Evolutionary conservation across 495 filamentous ascomycete species (phyloP).

Genomic region (Talaromyces nanjingensis): DNA sequence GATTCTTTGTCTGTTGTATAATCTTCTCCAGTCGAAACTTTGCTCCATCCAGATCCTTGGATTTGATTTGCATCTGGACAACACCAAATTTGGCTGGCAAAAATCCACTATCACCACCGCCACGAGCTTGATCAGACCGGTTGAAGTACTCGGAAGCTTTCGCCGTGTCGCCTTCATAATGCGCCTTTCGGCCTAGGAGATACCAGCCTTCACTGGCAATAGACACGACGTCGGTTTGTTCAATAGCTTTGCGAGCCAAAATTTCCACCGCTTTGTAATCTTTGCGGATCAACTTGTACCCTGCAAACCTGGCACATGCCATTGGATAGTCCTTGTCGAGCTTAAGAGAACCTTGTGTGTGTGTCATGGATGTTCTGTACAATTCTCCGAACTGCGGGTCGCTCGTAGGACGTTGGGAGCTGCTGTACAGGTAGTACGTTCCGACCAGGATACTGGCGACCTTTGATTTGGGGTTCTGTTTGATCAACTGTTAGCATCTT

Average conservation of each 20-base stretch:
- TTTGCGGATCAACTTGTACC: slow-evolving; percentile 78
- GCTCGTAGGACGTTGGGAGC: slow-evolving; percentile 68
- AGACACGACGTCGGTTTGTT: slow-evolving; percentile 88
- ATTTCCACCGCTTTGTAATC: slow-evolving; percentile 70
- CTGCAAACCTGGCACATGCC: slow-evolving; percentile 81
- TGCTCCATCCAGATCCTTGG: slow-evolving; percentile 79
- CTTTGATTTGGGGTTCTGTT: slow-evolving; percentile 76
- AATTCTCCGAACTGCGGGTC: slow-evolving; percentile 68
- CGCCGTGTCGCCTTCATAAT: slow-evolving; percentile 60
- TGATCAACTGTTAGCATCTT: not conserved
- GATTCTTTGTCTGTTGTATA: slow-evolving; percentile 71
- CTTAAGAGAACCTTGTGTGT: slow-evolving; percentile 90
- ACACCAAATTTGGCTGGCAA: slow-evolving; percentile 88
- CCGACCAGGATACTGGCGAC: slow-evolving; percentile 85
- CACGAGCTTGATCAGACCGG: slow-evolving; percentile 80
- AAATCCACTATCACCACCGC: slow-evolving; percentile 79
- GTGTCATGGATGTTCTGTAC: slow-evolving; percentile 89
- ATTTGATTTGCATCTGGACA: slow-evolving; percentile 79
- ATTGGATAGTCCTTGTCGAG: slow-evolving; percentile 88
- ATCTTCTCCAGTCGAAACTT: slow-evolving; percentile 94
- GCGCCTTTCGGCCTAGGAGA: slow-evolving; percentile 79
- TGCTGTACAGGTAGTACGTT: slow-evolving; percentile 77
- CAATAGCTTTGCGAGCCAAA: slow-evolving; percentile 86
- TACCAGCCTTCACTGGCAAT: slow-evolving; percentile 98
- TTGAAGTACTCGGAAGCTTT: slow-evolving; percentile 76